phyloP scores from a whole-genome alignment of 805 yeast genomes.

The Grigorovia transvaalensis region DNA sequence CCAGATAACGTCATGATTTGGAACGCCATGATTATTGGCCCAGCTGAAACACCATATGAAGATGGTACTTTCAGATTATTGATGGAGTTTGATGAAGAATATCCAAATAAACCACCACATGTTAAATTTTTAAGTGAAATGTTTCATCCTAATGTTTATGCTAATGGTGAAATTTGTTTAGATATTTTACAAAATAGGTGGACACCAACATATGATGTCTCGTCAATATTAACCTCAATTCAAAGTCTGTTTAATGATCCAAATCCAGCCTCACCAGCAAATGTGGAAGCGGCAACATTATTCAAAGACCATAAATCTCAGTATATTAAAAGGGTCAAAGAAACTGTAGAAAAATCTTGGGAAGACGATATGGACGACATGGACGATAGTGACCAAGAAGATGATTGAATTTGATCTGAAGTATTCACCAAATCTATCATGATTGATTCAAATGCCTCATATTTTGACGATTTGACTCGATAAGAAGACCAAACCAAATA shows the following conservation, averaged over 20 bases:
- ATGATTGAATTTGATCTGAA: conserved; percentile 9
- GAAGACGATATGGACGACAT: conserved; percentile 52
- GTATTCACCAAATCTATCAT: neutral
- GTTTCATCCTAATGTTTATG: conserved; percentile 98
- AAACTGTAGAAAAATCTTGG: conserved; percentile 93
- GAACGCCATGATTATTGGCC: conserved; percentile 96
- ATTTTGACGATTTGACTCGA: too few relatives aligned
- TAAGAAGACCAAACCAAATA: too few relatives aligned
- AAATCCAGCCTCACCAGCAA: conserved; percentile 92
- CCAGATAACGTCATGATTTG: conserved; percentile 97
- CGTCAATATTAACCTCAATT: conserved; percentile 85
- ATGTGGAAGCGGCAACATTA: conserved; percentile 92
- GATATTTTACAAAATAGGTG: conserved; percentile 95
- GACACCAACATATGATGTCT: conserved; percentile 98
- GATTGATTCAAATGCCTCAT: too few relatives aligned
- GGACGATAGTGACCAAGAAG: conserved; percentile 31
- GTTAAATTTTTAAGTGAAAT: conserved; percentile 86
- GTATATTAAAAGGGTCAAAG: conserved; percentile 82
- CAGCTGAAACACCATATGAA: conserved; percentile 94
- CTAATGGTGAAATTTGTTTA: conserved; percentile 87
- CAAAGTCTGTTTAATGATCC: conserved; percentile 93
- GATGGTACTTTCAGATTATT: conserved; percentile 90
- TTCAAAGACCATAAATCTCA: conserved; percentile 92
- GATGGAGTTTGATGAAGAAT: conserved; percentile 89
- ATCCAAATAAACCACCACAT: conserved; percentile 92